Percentiles rank a stretch among this genome's conserved stretches.
These are phyloP conservation scores for Bocquillonia castaneifolia DNA, from an alignment of 441 rosid genomes.

Conservation along the genomic window DNA sequence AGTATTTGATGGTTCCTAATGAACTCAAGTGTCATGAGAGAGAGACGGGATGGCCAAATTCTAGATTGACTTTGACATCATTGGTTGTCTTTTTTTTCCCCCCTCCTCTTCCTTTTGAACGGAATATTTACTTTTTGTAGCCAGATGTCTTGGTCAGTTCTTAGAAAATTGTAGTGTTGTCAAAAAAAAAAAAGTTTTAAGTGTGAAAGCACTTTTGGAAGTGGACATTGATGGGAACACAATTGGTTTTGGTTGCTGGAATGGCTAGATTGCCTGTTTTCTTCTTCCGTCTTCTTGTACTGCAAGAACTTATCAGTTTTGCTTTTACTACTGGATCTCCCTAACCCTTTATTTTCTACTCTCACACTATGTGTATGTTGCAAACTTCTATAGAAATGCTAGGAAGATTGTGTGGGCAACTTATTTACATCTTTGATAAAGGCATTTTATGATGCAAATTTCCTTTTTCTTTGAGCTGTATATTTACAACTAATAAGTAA, in stretches of 20 bases:
- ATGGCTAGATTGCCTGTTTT: not conserved
- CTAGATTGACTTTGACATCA: no score
- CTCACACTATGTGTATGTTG: not conserved
- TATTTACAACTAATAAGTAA: no score
- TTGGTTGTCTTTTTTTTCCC: no score
- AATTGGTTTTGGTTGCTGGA: not conserved
- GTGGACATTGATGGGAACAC: not conserved
- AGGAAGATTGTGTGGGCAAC: not conserved
- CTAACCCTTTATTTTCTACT: not conserved
- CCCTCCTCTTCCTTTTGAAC: no score
- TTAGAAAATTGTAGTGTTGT: not conserved
- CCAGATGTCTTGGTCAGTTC: no score
- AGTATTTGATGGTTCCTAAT: not conserved
- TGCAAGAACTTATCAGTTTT: not conserved
- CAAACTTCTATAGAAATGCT: not conserved
- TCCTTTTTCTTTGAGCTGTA: no score
- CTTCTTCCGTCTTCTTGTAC: not conserved
- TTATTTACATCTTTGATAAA: not conserved
- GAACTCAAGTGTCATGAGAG: no score
- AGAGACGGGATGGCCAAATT: no score
- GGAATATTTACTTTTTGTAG: no score
- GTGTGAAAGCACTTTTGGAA: conserved; percentile 1
- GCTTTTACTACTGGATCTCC: not conserved
- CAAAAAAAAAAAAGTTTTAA: not conserved
- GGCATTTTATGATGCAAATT: not conserved